Base-by-base conservation (phyloP, 495 filamentous ascomycete genomes). In the Penicillium argentinense region DNA sequence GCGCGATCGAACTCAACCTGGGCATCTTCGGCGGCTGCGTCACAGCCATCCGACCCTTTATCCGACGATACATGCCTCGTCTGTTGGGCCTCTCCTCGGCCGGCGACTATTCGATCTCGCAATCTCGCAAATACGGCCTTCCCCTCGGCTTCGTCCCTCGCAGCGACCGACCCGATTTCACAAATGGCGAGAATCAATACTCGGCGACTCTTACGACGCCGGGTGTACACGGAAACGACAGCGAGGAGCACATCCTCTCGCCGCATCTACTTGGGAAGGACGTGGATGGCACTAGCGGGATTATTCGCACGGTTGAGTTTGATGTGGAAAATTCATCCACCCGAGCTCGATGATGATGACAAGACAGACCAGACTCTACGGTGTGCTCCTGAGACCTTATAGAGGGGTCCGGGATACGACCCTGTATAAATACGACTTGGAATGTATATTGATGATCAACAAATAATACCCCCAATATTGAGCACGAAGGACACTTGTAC, bases 21-120 rank as follows among this genome's bases (percentile, higher is more conserved):
- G 59, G 60, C n/a, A 65, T 71, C 13, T 53, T 51, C 32, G 63
- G 64, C 18, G 65, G 63, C 39, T 67, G 60, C 44, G 54, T 68
- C 4, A 68, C 66, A 26, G 65, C 62, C 6, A 51, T 68, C 37
- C 48, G 63, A 24, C 67, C 64, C 0, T 68, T 71, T 18, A 43
- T 65, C 11, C 58, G 65, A 22, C 53, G 46, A 42, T 68, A 68
- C 53, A 59, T 65, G 33, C 65, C 67, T 28, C 51, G 54, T 16
- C 52, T 68, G 6, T 51, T 71, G 4, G 66, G 66, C 12, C 56
- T 63, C 1, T 64, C 64, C 5, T 57, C 54, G 21, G 37, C 28
- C 16, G 49, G 36, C 11, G 45, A 24, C 23, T 49, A 50, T 39
- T 21, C 26, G 29, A 41, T 26, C 27, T 53, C 55, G 7, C 37